Conservation (phyloP, 495 filamentous ascomycete species). For the Tuber microsphaerosporum region DNA sequence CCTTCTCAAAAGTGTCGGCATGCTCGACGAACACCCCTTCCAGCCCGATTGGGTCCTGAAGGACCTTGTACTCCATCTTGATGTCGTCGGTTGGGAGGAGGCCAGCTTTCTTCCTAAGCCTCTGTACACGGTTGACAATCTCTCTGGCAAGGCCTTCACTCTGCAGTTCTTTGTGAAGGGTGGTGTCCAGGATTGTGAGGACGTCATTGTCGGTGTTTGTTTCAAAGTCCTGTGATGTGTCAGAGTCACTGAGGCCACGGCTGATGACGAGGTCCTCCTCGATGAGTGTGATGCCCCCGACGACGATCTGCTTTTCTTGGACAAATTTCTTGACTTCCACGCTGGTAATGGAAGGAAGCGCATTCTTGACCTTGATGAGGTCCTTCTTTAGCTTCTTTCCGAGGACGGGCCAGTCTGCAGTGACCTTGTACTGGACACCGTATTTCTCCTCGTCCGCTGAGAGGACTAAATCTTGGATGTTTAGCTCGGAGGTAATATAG, state of each 20-base stretch:
- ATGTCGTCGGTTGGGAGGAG: slow-evolving; percentile 76
- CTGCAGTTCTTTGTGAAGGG: slow-evolving; percentile 63
- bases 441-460: slow-evolving; percentile 83
- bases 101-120: slow-evolving; percentile 73
- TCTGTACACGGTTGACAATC: slow-evolving; percentile 75
- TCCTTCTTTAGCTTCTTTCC: slow-evolving; percentile 97
- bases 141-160: slow-evolving; percentile 72
- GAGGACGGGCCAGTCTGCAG: slow-evolving; percentile 85
- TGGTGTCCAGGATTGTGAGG: slow-evolving; percentile 70
- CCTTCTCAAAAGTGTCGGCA: slow-evolving; percentile 63
- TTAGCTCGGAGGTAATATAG: slow-evolving; percentile 86
- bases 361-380: slow-evolving; percentile 80
- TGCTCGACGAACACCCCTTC: slow-evolving; percentile 66
- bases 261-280: slow-evolving; percentile 78
- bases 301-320: slow-evolving; percentile 59
- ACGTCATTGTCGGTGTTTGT: slow-evolving; percentile 79
- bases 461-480: slow-evolving; percentile 75
- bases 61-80: slow-evolving; percentile 71
- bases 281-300: slow-evolving; percentile 75
- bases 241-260: slow-evolving; percentile 65
- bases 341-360: slow-evolving; percentile 68
- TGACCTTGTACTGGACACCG: slow-evolving; percentile 79
- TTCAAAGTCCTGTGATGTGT: slow-evolving; percentile 63
- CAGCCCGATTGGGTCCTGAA: slow-evolving; percentile 70
- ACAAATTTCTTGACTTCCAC: slow-evolving; percentile 71